Percentiles rank a stretch among this genome's conserved stretches.
phyloP scores from a whole-genome alignment of 768 basidiomycete genomes.

The Tricholoma saponaceum region DNA sequence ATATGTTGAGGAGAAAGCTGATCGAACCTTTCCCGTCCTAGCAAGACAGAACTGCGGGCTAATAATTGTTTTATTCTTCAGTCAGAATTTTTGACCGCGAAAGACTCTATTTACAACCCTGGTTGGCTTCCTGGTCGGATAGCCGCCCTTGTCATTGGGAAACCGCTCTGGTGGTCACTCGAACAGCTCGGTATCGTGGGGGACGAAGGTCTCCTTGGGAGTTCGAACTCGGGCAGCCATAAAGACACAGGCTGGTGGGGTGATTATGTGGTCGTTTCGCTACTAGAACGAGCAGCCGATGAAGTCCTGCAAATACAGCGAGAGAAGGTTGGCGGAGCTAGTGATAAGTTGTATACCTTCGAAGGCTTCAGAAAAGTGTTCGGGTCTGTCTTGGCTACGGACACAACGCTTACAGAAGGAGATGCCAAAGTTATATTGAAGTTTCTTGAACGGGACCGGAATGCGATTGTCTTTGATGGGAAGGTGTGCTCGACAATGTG shows the following conservation, averaged over 20 bases:
- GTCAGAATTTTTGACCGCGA: slow-evolving; percentile 50
- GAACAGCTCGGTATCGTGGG: slow-evolving; percentile 72
- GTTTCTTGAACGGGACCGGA: slow-evolving; percentile 76
- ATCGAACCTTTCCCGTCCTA: slow-evolving; percentile 35
- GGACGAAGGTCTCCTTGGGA: slow-evolving; percentile 46
- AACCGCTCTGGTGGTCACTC: slow-evolving; percentile 85
- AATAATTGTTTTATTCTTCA: slow-evolving; percentile 42
- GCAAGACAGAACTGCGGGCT: slow-evolving; percentile 64
- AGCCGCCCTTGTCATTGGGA: slow-evolving; percentile 67
- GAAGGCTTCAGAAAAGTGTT: slow-evolving; percentile 62
- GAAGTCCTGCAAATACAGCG: slow-evolving; percentile 42
- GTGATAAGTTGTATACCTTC: slow-evolving; percentile 58
- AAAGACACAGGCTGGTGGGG: slow-evolving; percentile 58
- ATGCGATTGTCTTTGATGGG: slow-evolving; percentile 56
- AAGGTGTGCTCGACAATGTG: slow-evolving; percentile 43
- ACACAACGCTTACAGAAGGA: slow-evolving; percentile 41
- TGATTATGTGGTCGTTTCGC: slow-evolving; percentile 63
- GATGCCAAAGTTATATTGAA: slow-evolving; percentile 72
- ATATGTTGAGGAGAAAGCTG: background rate
- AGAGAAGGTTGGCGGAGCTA: slow-evolving; percentile 39
- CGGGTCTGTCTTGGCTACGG: slow-evolving; percentile 31
- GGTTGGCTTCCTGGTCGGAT: slow-evolving; percentile 69
- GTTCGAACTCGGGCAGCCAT: slow-evolving; percentile 17
- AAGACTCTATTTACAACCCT: slow-evolving; percentile 61
- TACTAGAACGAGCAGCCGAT: slow-evolving; percentile 67